Evolutionary conservation across 176 grass and related monocot genomes (phyloP), one percentile per base, ranked within the genome.

Genomic region (Avena eriantha): DNA sequence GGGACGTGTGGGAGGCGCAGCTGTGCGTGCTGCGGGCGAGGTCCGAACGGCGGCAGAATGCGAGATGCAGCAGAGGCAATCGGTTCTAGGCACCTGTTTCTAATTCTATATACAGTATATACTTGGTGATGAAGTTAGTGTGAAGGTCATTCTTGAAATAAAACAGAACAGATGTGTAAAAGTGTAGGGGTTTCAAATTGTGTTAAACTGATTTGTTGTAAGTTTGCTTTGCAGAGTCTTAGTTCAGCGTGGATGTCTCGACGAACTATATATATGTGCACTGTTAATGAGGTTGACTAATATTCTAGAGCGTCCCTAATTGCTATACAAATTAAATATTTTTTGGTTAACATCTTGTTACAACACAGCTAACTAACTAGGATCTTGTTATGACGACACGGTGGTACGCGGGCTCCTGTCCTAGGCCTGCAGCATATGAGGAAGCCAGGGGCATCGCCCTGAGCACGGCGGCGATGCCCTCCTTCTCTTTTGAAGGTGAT

Each of bases 1-100:
- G 85, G 80, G 87, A 88, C 22, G 82, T 86, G 7, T 94, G 90
- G 90, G 86, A 92, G 82, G 64, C 82, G 16, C 93, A 95, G 88
- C 69, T 92, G 5, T 4, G 46, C 49, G 60, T 26, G 31, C 85
- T 95, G 45, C 83, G 29, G 17, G 82, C 8, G 14, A 61, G 85
- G n/a, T 92, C 90, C 1, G 82, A 83, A 29, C 33, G 14, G 24
- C 73, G 81, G 79, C 82, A 89, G 24, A 79, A 19, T 26, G 77
- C 56, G 78, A 80, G 67, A 73, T 75, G 3, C 46, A 67, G 3
- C 72, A 67, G 74, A 21, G 54, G 49, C 60, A 49, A 61, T 16
- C 23, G 51, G 14, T 72, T 72, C 50, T 54, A 83, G 81, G 5
- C 5, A 17, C 45, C 10, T 63, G 39, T 41, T 41, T 41, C 39